Evolutionary conservation across 2,329 filamentous ascomycete genomes (phyloP), one percentile per base, ranked within the genome.

Genomic region (Aspergillus calidoustus): DNA sequence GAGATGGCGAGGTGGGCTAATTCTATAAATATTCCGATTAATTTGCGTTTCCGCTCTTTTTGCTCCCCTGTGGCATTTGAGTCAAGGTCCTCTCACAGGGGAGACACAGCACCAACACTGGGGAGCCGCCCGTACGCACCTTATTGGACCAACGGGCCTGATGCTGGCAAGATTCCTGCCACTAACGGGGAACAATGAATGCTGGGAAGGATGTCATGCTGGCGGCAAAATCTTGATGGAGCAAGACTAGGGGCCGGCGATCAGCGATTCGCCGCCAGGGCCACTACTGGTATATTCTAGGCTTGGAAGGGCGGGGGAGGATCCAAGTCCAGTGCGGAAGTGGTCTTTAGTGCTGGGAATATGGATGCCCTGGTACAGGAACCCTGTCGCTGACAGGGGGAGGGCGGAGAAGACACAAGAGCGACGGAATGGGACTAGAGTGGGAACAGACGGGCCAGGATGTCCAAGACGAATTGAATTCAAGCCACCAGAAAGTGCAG

Each of bases 181-280:
- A 70, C 68, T 69, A 63, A 65, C 57, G 60, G 62, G 59, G 61
- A 66, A 62, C 62, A 69, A 68, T 66, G 64, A 60, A 67, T 62
- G 62, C 64, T 64, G 53, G 54, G 58, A 60, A 61, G 53, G 62
- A 66, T 68, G 67, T 66, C 63, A 67, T 65, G 62, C 66, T 66
- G 63, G 66, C 66, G 64, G 63, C 68, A 68, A 67, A 60, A 65
- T 69, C 63, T 59, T 63, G 59, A 66, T 64, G 60, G 62, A 67
- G 64, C 59, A 47, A 66, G 58, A 54, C 50, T 51, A 54, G 51
- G 43, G 54, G 50, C 34, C 44, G 43, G 46, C 17, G 57, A 60
- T 51, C 41, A 62, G 50, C 61, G 58, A 63, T 65, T 67, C 63
- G 63, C 63, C 63, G 60, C 49, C 48, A 48, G 48, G 61, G 55